Conservation (phyloP, 1,284 basidiomycete genomes). For the Gymnopus androsaceus region DNA sequence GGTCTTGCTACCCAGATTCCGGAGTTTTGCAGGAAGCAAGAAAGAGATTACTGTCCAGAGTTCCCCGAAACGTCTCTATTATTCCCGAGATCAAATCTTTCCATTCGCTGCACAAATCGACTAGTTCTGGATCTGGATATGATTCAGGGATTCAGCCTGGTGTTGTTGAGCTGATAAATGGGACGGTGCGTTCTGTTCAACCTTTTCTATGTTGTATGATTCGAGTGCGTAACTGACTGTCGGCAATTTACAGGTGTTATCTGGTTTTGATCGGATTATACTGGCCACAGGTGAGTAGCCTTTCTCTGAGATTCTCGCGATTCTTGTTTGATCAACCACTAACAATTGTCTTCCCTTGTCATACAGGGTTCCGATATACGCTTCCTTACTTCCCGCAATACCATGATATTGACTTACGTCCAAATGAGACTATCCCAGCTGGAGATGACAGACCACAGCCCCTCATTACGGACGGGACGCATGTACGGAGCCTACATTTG, state of each 20-base stretch:
- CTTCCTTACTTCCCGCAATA: constrained; percentile 50
- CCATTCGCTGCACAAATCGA: constrained; percentile 14
- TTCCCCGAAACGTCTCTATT: constrained; percentile 32
- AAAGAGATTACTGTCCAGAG: constrained; percentile 21
- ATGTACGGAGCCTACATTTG: constrained; percentile 46
- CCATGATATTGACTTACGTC: constrained; percentile 34
- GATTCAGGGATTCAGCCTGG: constrained; percentile 27
- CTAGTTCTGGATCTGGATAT: neutral
- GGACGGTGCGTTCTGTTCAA: constrained; percentile 35
- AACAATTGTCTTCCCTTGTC: neutral
- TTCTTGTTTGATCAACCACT: constrained; percentile 22
- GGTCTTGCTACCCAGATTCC: too few species aligned
- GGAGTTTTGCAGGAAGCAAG: constrained; percentile 8
- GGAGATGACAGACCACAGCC: constrained; percentile 22
- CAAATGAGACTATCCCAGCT: constrained; percentile 22
- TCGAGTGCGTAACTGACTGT: neutral
- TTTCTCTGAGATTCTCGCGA: constrained; percentile 9
- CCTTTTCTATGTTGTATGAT: neutral
- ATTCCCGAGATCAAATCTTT: constrained; percentile 37
- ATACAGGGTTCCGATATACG: constrained; percentile 43
- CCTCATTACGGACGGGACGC: constrained; percentile 47
- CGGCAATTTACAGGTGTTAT: constrained; percentile 34
- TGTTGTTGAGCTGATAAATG: constrained; percentile 40
- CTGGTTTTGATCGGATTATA: constrained; percentile 41
- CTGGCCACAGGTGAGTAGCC: constrained; percentile 35